Conservation (phyloP, 805 yeast species). For the Starmerella apicola region DNA sequence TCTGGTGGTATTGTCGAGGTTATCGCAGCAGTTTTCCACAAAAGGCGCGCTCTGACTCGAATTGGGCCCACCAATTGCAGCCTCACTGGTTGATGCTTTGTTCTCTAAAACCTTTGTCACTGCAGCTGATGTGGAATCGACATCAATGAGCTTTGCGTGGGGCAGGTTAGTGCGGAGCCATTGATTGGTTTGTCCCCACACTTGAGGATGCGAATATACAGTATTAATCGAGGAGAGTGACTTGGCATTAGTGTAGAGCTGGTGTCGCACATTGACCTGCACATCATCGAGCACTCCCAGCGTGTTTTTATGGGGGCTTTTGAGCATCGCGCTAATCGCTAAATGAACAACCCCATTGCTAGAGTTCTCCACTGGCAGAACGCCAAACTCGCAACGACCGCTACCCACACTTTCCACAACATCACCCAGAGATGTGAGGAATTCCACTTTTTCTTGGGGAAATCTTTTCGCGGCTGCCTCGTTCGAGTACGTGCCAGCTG, state of each 20-base stretch:
- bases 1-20: conserved; percentile 67
- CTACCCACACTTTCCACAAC: conserved; percentile 49
- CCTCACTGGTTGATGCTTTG: conserved; percentile 58
- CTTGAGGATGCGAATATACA: conserved; percentile 91
- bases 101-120: conserved; percentile 48
- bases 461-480: conserved; percentile 37
- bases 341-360: conserved; percentile 87
- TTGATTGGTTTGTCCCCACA: conserved; percentile 79
- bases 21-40: conserved; percentile 53
- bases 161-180: conserved; percentile 36
- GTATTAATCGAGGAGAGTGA: conserved; percentile 36
- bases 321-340: conserved; percentile 66
- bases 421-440: conserved; percentile 29
- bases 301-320: conserved; percentile 16
- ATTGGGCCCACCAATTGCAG: conserved; percentile 51
- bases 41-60: conserved; percentile 48
- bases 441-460: conserved; percentile 17
- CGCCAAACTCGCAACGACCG: conserved; percentile 48
- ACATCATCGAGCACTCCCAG: conserved; percentile 62
- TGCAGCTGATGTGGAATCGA: conserved; percentile 73
- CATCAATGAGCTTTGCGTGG: conserved; percentile 43
- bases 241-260: conserved; percentile 38
- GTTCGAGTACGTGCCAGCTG: conserved; percentile 85
- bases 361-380: conserved; percentile 87
- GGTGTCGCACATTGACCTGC: conserved; percentile 72